A percentile compares a stretch with the other conserved stretches of the same genome.
These are phyloP conservation scores for Tolypocladium album DNA, from an alignment of 2,329 filamentous ascomycete species.

Conservation along the genomic window DNA sequence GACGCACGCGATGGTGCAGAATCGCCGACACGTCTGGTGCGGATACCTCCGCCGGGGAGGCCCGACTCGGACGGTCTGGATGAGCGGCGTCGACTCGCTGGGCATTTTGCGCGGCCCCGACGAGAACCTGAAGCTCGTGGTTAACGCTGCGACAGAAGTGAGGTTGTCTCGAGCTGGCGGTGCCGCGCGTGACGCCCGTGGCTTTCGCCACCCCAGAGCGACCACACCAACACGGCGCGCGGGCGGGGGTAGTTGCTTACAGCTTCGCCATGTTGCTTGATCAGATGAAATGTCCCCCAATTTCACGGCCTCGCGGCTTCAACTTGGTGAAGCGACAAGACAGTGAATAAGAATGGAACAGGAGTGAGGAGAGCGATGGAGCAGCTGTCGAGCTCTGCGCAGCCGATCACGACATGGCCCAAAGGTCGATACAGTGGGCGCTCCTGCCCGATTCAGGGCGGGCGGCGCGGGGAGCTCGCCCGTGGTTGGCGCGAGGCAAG, in stretches of 20 bases:
- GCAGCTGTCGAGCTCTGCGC: background rate
- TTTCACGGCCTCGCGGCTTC: background rate
- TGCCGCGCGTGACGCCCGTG: background rate
- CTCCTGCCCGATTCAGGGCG: constrained; percentile 3
- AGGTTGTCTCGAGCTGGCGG: background rate
- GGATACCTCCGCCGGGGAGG: constrained; percentile 43
- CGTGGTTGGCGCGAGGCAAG: background rate
- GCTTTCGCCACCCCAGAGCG: background rate
- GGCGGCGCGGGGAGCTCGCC: background rate
- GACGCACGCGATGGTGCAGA: constrained; percentile 52
- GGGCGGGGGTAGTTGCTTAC: background rate
- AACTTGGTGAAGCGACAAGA: background rate
- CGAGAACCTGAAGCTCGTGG: background rate
- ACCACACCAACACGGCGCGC: background rate
- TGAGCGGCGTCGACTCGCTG: constrained; percentile 54
- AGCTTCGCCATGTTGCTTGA: constrained; percentile 4
- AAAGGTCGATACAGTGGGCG: background rate
- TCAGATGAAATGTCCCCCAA: background rate
- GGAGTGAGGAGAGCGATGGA: background rate
- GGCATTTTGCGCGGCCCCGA: constrained; percentile 16
- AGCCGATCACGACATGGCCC: background rate
- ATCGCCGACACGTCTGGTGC: constrained; percentile 50
- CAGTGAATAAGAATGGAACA: background rate
- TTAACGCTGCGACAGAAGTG: background rate
- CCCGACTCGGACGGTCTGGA: constrained; percentile 49